Base-by-base conservation (phyloP, 2,329 filamentous ascomycete genomes). In the Exophiala oligosperma region DNA sequence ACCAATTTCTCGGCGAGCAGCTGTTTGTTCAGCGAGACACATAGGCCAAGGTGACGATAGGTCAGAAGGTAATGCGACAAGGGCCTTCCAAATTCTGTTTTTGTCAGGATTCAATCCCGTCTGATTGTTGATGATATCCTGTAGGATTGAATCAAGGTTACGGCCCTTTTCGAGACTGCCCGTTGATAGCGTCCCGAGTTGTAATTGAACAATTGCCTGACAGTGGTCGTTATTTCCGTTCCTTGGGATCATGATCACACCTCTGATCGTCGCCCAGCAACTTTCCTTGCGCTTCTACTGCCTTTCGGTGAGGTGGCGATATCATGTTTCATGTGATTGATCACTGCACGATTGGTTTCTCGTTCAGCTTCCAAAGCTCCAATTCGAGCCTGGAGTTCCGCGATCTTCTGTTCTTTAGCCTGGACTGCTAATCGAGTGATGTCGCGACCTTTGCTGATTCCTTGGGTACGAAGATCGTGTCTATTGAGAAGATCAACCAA, bases 341-440 rank as follows among this genome's bases (percentile, higher is more conserved):
- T 75, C 12, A 79, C 69, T 28, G 72, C 74, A 59, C 75, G 78
- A 67, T 82, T 79, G 56, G 81, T 77, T 67, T 84, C 80, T 43
- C 76, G 71, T 68, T 86, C 81, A 12, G 78, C 77, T 68, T 86
- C 81, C 37, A 88, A 69, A 11, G 73, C 74, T 4, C 71, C 73
- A 79, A 95, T 77, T 65, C 87, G 76, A 69, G 89, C 76, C 76
- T 86, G 81, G 74, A 96, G 74, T 72, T 89, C 77, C 71, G 80
- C 73, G 70, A 88, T 77, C 74, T 85, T 75, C 69, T 84, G 73
- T 76, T 93, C 87, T 63, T 86, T 86, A 3, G 79, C 78, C 68
- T 84, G 85, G 35, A 90, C 68, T 3, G 81, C 82, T 7, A 82
- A 71, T n/a, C 89, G 76, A 2, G 83, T 80, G 5, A 87, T 81